These are phyloP conservation scores for Hansenula sp. DNA, from an alignment of 1,139 yeast genomes.

Conservation along the genomic window DNA sequence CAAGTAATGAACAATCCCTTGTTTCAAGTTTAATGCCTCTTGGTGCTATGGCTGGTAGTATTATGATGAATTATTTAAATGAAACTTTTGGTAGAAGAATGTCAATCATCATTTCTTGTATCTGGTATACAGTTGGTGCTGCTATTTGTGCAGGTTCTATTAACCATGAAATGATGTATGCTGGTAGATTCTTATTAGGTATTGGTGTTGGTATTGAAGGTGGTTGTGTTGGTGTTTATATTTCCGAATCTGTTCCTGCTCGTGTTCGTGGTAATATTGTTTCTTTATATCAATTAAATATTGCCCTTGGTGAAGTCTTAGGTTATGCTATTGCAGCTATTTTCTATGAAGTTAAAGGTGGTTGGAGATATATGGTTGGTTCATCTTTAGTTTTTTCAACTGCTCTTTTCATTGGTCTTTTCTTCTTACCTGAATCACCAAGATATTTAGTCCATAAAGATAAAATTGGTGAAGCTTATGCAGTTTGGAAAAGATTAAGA, in stretches of 20 bases:
- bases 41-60: constrained; percentile 52
- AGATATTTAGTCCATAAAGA: constrained; percentile 48
- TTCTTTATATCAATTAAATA: constrained; percentile 52
- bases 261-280: constrained; percentile 53
- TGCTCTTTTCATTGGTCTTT: constrained; percentile 39
- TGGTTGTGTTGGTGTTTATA: constrained; percentile 55
- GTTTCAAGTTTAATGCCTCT: constrained; percentile 56
- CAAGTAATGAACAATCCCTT: constrained; percentile 35
- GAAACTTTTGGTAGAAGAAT: constrained; percentile 49
- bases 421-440: constrained; percentile 47
- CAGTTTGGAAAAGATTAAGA: constrained; percentile 52
- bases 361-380: constrained; percentile 60
- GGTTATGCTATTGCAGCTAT: constrained; percentile 56
- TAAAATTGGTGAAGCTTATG: constrained; percentile 45
- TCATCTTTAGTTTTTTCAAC: constrained; percentile 56
- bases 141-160: constrained; percentile 48
- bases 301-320: constrained; percentile 55
- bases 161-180: constrained; percentile 41
- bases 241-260: constrained; percentile 58
- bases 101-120: constrained; percentile 47
- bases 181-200: constrained; percentile 53
- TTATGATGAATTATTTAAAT: constrained; percentile 43
- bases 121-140: constrained; percentile 54
- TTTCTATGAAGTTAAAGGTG: constrained; percentile 46
- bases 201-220: constrained; percentile 59